phyloP scores from a whole-genome alignment of 345 rosid species.

The Rhodomyrtus tomentosa region DNA sequence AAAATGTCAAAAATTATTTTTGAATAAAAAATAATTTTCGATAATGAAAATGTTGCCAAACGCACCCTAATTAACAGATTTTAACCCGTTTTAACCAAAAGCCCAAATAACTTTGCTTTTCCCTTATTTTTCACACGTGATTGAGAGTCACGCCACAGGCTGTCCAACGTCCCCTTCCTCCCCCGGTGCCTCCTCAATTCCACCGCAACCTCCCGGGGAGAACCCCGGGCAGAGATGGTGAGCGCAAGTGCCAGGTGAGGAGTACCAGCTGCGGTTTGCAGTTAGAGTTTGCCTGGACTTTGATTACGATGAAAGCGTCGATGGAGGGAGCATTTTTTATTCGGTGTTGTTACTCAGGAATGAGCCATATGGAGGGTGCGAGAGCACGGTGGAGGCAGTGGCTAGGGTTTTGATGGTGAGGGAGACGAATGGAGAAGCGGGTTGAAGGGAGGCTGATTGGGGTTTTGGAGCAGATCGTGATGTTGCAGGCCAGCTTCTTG shows the following conservation, averaged over 20 bases:
- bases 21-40: no score
- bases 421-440: conserved; percentile 43
- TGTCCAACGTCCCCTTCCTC: conserved; percentile 69
- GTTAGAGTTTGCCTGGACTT: conserved; percentile 61
- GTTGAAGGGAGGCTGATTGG: conserved; percentile 43
- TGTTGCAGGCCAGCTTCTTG: conserved; percentile 57
- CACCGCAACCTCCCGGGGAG: conserved; percentile 36
- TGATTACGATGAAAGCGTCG: conserved; percentile 25
- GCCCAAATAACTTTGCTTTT: no score
- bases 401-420: conserved; percentile 58
- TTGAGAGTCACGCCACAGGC: conserved; percentile 60
- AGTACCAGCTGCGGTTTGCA: conserved; percentile 33
- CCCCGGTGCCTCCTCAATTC: conserved; percentile 54
- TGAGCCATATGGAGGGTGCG: conserved; percentile 80
- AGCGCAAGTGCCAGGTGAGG: conserved; percentile 57
- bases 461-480: conserved; percentile 69
- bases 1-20: no score
- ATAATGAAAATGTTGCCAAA: no score
- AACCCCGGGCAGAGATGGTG: no score
- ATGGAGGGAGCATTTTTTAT: conserved; percentile 64
- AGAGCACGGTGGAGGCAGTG: conserved; percentile 76
- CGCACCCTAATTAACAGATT: no score
- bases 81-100: no score
- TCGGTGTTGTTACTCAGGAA: conserved; percentile 53
- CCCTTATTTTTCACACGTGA: no score